Base-by-base conservation (phyloP, 1,139 yeast species). In the Yamadazyma membranifaciens region DNA sequence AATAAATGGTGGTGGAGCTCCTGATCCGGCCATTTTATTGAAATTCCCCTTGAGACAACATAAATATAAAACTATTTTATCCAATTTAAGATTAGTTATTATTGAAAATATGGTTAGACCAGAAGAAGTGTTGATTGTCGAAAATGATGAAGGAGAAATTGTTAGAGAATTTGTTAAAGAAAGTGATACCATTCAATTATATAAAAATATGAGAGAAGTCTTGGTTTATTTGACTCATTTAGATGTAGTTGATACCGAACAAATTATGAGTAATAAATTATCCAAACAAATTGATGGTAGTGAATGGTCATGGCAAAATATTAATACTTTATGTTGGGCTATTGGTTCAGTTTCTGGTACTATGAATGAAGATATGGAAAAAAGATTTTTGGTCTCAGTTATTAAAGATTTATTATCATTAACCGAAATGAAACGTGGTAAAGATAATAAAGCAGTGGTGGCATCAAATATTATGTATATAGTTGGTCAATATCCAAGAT, bases 231-330 rank as follows among this genome's bases (percentile, higher is more conserved):
- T 92, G 58, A 92, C 99, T 9, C 99, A 92, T 65, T 78, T 94
- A 62, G 94, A 92, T 62, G 98, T 92, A 32, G 78, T 85, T 46
- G 96, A 92, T 63, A 94, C 98, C 9, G 96, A 92, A 59, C 81
- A 80, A 50, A 92, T 92, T 54, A 89, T 92, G 98, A 83, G 82
- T 47, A 88, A 84, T 48, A 92, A 94, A 66, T 77, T 92, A 49
- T 85, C 94, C 3, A 81, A 85, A 57, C 98, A 92, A 69, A 83
- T 91, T 42, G 98, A 92, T 64, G 98, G 94, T 42, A 75, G 87
- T 45, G 98, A 94, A 67, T 92, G 99, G 99, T 91, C 98, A 28
- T 92, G 98, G 98, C 94, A 89, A 62, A 92, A 91, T 59, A 86
- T 92, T 55, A 92, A 92, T 62, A 92, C 98, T 2, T 73, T 92